Evolutionary conservation across 805 yeast genomes (phyloP), one percentile per base, ranked within the genome.

Genomic region (Candida verbasci): DNA sequence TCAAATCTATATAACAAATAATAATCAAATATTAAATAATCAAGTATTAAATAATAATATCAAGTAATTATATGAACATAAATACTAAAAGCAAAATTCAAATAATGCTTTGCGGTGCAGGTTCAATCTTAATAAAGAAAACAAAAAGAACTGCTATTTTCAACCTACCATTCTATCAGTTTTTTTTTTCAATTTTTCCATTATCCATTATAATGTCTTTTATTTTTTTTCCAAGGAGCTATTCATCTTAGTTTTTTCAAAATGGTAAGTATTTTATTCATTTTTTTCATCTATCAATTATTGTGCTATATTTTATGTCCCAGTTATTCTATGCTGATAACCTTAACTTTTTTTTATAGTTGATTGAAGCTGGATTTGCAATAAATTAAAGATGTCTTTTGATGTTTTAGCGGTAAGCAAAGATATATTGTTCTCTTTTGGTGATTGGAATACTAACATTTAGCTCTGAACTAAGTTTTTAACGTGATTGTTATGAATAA

Each of bases 381-480:
- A 20, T 20, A 20, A 24, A 11, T 24, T 24, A 24, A 12, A 24
- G 14, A 11, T 7, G 26, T 6, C 6, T 12, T 24, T 24, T 24
- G 10, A 24, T 24, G 26, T 24, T 24, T 24, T 24, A 24, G 26
- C 10, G 26, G 26, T 10, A 24, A 24, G 26, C 26, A 24, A 24
- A 24, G 26, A 7, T 24, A 24, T 7, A 24, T 24, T 24, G 26
- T 24, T 24, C 26, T 24, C 26, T 24, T 24, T 24, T 24, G 26
- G 26, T 11, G 26, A 24, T 24, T 24, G 26, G 26, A 24, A 5
- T 24, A 24, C 26, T 24, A 24, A 9, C 24, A 30, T 30, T 30
- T 30, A 30, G 12, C 33, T 14, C 22, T 30, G 33, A 16, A 30
- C 33, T 30, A 30, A 12, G 33, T 20, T 21, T 30, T 21, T 9